A percentile compares a stretch with the other conserved stretches of the same genome.
These are phyloP conservation scores for Gaertneriomyces semiglobifer DNA, from an alignment of 192 early-diverging fungal genomes.

Conservation along the genomic window DNA sequence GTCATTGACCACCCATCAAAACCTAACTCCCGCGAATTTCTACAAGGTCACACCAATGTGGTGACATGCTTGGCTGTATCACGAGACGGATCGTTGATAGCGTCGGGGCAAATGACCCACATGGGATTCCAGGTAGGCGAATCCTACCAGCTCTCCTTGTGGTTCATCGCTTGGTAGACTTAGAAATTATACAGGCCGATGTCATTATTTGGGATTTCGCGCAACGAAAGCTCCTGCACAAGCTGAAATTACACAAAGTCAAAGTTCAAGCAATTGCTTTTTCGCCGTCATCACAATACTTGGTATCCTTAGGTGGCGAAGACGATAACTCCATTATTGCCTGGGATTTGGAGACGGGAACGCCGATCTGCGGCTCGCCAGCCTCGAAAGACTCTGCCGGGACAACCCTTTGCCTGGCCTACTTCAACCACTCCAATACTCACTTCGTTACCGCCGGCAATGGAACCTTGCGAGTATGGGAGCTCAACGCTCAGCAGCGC, in stretches of 20 bases:
- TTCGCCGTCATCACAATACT: slow-evolving; percentile 48
- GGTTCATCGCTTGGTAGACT: neutral
- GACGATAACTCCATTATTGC: slow-evolving; percentile 58
- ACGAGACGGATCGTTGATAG: slow-evolving; percentile 46
- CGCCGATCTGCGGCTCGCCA: slow-evolving; percentile 53
- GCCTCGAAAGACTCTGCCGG: slow-evolving; percentile 54
- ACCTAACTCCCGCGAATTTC: slow-evolving; percentile 47
- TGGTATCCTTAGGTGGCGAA: slow-evolving; percentile 53
- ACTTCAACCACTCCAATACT: slow-evolving; percentile 49
- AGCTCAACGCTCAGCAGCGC: slow-evolving; percentile 45
- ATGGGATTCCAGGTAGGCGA: slow-evolving; percentile 58
- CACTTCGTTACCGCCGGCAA: slow-evolving; percentile 54
- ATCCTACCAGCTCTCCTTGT: neutral
- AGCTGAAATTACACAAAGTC: slow-evolving; percentile 55
- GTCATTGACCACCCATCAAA: slow-evolving; percentile 42
- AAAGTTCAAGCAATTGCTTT: slow-evolving; percentile 59
- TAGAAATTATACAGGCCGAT: slow-evolving; percentile 42
- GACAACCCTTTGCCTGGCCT: slow-evolving; percentile 45
- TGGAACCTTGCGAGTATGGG: slow-evolving; percentile 54
- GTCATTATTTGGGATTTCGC: slow-evolving; percentile 64
- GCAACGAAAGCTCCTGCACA: slow-evolving; percentile 31
- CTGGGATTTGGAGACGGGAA: slow-evolving; percentile 50
- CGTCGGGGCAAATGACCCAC: slow-evolving; percentile 58
- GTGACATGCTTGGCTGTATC: slow-evolving; percentile 51
- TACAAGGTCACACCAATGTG: slow-evolving; percentile 58